Base-by-base conservation (phyloP, 495 filamentous ascomycete genomes). In the Xylaria bambusicola region DNA sequence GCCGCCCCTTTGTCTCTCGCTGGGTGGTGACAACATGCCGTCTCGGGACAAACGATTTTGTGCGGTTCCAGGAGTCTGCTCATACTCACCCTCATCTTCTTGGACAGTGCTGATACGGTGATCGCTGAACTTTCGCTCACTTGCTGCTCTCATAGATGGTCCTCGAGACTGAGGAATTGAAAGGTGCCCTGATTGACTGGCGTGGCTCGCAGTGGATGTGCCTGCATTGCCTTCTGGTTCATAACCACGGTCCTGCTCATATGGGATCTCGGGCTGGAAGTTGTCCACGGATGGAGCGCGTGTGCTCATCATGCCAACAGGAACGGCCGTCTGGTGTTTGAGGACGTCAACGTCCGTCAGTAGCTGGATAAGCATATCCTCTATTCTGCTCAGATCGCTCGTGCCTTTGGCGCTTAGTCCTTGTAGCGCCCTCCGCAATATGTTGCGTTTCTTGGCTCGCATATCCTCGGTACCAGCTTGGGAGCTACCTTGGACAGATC, bases 361-460 rank as follows among this genome's bases (percentile, higher is more conserved):
- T 31, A 99, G 79, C 68, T 94, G 91, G 59, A 90, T 88, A 41
- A 99, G 81, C 92, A 99, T 96, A 26, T 89, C 90, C 75, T 99
- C 95, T 64, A 99, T 96, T 71, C 89, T 91, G 55, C 85, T 78
- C 18, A 99, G 80, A 65, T 99, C 94, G 65, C 90, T 95, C 13
- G 86, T 82, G 42, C 90, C 93, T 73, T 91, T 93, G 63, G 89
- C 81, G 62, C 90, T 88, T 38, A 99, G 76, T 3, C 93, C 92
- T 68, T 93, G 91, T 23, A 99, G 77, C 12, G 95, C 95, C 60
- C 94, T 88, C 65, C 88, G 88, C 73, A 98, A 94, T 20, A 99
- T 82, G 73, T 89, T 96, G 69, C 88, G 86, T 64, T 89, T 89
- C 84, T 96, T 96, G 41, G 82, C 77, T 33, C 85, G 86, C 44